These are phyloP conservation scores for Geotrichum cucujoidarum DNA, from an alignment of 1,139 yeast species.

Conservation along the genomic window DNA sequence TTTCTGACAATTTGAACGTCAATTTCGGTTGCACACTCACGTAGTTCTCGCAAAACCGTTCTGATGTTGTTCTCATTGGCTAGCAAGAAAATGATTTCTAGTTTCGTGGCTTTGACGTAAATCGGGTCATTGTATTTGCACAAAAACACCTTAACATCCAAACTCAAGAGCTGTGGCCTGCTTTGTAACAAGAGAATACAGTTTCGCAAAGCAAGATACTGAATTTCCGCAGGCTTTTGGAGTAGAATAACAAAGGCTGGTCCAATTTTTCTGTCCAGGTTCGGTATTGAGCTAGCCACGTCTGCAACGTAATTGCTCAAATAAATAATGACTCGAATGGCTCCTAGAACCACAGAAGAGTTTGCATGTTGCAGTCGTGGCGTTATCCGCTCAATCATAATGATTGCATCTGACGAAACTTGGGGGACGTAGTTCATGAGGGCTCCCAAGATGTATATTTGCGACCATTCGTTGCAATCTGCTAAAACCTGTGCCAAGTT, in stretches of 20 bases:
- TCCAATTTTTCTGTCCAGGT: slow-evolving; percentile 58
- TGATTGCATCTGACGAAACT: slow-evolving; percentile 57
- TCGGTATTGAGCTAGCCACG: slow-evolving; percentile 42
- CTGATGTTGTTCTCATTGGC: slow-evolving; percentile 62
- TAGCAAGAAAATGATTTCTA: slow-evolving; percentile 76
- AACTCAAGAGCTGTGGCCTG: slow-evolving; percentile 53
- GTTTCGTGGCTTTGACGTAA: slow-evolving; percentile 82
- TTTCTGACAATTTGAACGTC: slow-evolving; percentile 82
- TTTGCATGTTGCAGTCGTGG: slow-evolving; percentile 80
- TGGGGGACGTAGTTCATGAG: slow-evolving; percentile 70
- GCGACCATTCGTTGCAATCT: slow-evolving; percentile 77
- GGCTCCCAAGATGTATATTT: slow-evolving; percentile 62
- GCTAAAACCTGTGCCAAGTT: slow-evolving; percentile 47
- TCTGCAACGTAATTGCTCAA: slow-evolving; percentile 59
- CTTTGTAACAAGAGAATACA: slow-evolving; percentile 70
- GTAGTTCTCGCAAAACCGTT: slow-evolving; percentile 66
- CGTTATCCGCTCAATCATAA: slow-evolving; percentile 59
- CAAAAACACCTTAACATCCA: slow-evolving; percentile 74
- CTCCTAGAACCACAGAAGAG: slow-evolving; percentile 73
- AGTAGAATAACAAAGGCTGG: slow-evolving; percentile 66
- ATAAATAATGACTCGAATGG: slow-evolving; percentile 68
- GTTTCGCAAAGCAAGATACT: slow-evolving; percentile 76
- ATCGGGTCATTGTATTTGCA: slow-evolving; percentile 82
- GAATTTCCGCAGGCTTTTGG: slow-evolving; percentile 77
- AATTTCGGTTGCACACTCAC: slow-evolving; percentile 81